Percentiles rank a stretch among this genome's conserved stretches.
Evolutionary conservation across 306 rosid genomes (phyloP).

Genomic region (Rosa rugosa): DNA sequence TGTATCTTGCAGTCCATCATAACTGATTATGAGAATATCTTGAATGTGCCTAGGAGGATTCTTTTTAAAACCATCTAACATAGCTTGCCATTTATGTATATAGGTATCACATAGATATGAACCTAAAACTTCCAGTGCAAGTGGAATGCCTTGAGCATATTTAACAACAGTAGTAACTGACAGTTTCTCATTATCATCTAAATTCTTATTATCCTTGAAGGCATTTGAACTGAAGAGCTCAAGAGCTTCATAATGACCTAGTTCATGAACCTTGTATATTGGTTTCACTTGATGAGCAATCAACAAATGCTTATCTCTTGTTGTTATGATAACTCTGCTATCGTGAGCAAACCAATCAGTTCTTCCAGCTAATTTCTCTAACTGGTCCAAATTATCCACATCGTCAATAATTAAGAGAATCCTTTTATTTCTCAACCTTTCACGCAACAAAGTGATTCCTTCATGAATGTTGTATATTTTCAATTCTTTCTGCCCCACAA

Average conservation of each 20-base stretch:
- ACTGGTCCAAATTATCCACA: not conserved
- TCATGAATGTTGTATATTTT: not conserved
- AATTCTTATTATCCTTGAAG: too few species aligned
- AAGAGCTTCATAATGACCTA: too few species aligned
- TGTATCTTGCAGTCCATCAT: slow-evolving; percentile 25
- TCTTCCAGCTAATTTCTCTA: not conserved
- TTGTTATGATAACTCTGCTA: too few species aligned
- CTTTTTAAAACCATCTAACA: slow-evolving; percentile 31
- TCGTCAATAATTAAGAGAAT: slow-evolving; percentile 11
- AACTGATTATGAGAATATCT: slow-evolving; percentile 34
- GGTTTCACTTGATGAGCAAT: too few species aligned
- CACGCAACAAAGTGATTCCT: not conserved
- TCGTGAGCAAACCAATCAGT: too few species aligned
- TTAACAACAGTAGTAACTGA: not conserved
- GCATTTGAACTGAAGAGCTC: too few species aligned
- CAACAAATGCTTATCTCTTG: too few species aligned
- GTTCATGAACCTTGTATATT: too few species aligned
- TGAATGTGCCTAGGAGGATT: slow-evolving; percentile 33
- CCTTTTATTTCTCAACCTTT: not conserved
- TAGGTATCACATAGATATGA: slow-evolving; percentile 19
- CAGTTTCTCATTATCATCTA: too few species aligned
- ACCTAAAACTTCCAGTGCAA: slow-evolving; percentile 45
- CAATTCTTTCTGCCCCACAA: not conserved
- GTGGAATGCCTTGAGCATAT: slow-evolving; percentile 22
- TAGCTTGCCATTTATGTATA: slow-evolving; percentile 31